These are phyloP conservation scores for Colletotrichum liriopes DNA, from an alignment of 2,329 filamentous ascomycete genomes.

Conservation along the genomic window DNA sequence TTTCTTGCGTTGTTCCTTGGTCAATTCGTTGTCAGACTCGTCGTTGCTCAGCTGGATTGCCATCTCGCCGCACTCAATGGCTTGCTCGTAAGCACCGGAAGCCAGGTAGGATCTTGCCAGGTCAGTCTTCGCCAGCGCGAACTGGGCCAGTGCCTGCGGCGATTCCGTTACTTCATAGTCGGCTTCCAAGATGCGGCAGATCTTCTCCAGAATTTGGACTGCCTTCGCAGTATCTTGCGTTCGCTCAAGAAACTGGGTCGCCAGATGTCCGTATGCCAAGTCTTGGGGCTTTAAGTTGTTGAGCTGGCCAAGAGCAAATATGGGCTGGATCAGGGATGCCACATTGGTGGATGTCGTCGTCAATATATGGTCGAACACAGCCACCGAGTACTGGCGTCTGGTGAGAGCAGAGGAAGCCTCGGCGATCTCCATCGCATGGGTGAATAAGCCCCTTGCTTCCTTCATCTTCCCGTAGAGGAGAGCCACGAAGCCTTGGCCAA, in stretches of 20 bases:
- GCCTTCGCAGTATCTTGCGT: constrained; percentile 78
- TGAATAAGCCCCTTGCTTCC: constrained; percentile 89
- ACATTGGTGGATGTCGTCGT: constrained; percentile 68
- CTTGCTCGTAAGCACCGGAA: constrained; percentile 73
- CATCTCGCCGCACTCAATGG: constrained; percentile 85
- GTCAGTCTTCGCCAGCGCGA: constrained; percentile 88
- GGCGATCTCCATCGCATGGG: constrained; percentile 94
- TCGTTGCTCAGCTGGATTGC: constrained; percentile 85
- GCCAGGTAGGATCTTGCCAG: constrained; percentile 88
- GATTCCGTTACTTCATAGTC: constrained; percentile 91
- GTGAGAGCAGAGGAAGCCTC: constrained; percentile 81
- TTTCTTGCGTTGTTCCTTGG: constrained; percentile 75
- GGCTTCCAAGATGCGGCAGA: constrained; percentile 81
- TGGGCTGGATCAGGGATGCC: constrained; percentile 83
- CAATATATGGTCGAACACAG: constrained; percentile 86
- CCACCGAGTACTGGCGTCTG: constrained; percentile 84
- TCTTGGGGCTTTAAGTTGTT: constrained; percentile 80
- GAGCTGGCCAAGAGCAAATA: constrained; percentile 91
- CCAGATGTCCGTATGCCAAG: constrained; percentile 82
- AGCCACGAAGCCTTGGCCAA: constrained; percentile 91
- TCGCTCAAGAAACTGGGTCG: constrained; percentile 86
- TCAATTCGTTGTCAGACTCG: constrained; percentile 76
- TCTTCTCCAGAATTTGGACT: constrained; percentile 73
- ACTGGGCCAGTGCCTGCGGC: constrained; percentile 78
- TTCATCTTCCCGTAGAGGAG: constrained; percentile 80